Evolutionary conservation across 208 protist species (phyloP).

Genomic region (Plasmodiophora brassicae): DNA sequence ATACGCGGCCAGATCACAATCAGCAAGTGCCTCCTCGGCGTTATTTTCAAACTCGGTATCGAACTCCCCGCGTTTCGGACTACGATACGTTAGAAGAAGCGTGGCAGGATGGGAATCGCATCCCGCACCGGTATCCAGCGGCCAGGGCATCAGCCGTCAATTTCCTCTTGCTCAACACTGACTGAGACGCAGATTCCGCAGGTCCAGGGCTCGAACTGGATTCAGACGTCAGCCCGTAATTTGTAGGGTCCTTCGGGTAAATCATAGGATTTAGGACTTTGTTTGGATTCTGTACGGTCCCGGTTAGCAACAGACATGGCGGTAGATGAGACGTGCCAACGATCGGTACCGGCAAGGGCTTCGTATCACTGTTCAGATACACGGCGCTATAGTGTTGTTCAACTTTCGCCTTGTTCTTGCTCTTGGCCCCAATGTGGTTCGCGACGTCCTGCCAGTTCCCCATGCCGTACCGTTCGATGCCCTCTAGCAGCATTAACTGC

Average conservation of each 20-base stretch:
- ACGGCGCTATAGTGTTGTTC: constrained; percentile 19
- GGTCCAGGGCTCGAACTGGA: background rate
- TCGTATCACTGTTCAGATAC: constrained; percentile 20
- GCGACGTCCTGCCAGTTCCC: constrained; percentile 10
- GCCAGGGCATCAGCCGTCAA: background rate
- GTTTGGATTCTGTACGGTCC: background rate
- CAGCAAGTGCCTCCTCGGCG: background rate
- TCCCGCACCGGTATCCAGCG: background rate
- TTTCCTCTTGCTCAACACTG: background rate
- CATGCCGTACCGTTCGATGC: constrained; percentile 5
- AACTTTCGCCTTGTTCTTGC: constrained; percentile 7
- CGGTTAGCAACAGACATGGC: background rate
- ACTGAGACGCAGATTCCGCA: background rate
- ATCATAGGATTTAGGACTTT: background rate
- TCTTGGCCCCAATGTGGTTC: constrained; percentile 19
- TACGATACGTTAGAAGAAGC: background rate
- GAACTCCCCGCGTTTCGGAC: background rate
- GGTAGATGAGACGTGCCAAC: background rate
- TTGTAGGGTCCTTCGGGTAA: background rate
- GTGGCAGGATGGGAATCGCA: background rate
- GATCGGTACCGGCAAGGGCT: background rate
- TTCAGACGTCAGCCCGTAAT: background rate
- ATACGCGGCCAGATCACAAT: background rate
- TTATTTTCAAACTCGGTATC: constrained; percentile 8
- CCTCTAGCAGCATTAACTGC: constrained; percentile 27